Percentiles rank a stretch among this genome's conserved stretches.
Conservation (phyloP, 2,329 filamentous ascomycete species). For the Helminthosporium solani region DNA sequence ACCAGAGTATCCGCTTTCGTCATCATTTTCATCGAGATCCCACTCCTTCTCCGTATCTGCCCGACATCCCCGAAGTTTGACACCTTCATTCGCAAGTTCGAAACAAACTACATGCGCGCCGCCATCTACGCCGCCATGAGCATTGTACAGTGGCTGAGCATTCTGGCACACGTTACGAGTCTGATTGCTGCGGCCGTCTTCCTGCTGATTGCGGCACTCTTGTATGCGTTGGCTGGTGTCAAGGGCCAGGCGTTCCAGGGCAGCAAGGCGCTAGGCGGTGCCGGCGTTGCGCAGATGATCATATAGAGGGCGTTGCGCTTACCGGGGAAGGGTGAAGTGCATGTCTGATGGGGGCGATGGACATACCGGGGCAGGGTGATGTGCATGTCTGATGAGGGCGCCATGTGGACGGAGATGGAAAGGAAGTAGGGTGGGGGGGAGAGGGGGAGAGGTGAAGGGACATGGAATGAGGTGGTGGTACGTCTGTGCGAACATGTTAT, state of each 20-base stretch:
- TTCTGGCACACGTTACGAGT: conserved; percentile 63
- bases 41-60: conserved; percentile 94
- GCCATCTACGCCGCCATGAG: conserved; percentile 81
- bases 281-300: conserved; percentile 96
- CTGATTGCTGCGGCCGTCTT: conserved; percentile 86
- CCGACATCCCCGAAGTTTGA: conserved; percentile 92
- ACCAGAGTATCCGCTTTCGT: conserved; percentile 50
- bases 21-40: conserved; percentile 67
- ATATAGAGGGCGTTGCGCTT: conserved; percentile 51
- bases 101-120: conserved; percentile 96
- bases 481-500: not conserved
- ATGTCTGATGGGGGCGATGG: too few relatives aligned
- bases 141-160: conserved; percentile 79
- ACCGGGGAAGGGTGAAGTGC: too few relatives aligned
- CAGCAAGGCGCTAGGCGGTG: conserved; percentile 94
- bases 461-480: conserved; percentile 2
- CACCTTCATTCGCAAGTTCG: conserved; percentile 82
- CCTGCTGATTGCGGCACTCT: conserved; percentile 71
- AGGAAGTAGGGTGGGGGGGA: not conserved
- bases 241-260: conserved; percentile 85
- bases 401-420: not conserved
- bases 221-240: conserved; percentile 77
- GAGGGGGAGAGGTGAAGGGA: not conserved
- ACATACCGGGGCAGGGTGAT: too few relatives aligned
- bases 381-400: too few relatives aligned